These are phyloP conservation scores for Pseudozyma tsukubaensis DNA, from an alignment of 1,284 basidiomycete genomes.

Conservation along the genomic window DNA sequence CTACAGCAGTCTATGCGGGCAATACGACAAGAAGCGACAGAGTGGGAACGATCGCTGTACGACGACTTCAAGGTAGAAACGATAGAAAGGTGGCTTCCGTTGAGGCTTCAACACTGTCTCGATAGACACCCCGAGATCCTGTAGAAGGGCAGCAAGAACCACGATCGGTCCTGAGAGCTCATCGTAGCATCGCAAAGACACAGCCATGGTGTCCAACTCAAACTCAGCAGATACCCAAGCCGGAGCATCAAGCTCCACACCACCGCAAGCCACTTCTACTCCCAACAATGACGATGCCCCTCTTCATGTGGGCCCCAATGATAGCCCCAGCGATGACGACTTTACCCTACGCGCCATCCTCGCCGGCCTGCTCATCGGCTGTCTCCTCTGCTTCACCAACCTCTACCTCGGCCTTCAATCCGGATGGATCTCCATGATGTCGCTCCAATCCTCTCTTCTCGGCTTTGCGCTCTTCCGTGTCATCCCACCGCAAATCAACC, in stretches of 20 bases:
- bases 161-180: too few species aligned
- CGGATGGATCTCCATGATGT: slow-evolving; percentile 89
- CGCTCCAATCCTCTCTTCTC: slow-evolving; percentile 88
- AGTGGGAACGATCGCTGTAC: too few species aligned
- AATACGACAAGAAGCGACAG: too few species aligned
- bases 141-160: too few species aligned
- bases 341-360: slow-evolving; percentile 71
- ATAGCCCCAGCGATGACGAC: slow-evolving; percentile 21
- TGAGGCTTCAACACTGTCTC: too few species aligned
- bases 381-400: slow-evolving; percentile 80
- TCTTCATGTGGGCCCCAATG: background rate
- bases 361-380: slow-evolving; percentile 78
- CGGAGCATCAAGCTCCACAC: background rate
- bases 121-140: too few species aligned
- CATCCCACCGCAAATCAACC: slow-evolving; percentile 68
- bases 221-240: background rate
- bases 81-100: too few species aligned
- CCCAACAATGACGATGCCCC: background rate
- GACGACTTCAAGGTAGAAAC: too few species aligned
- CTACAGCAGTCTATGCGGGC: too few species aligned
- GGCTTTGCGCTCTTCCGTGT: slow-evolving; percentile 85
- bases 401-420: slow-evolving; percentile 82
- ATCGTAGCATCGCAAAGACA: too few species aligned
- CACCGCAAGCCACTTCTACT: background rate
- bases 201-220: slow-evolving; percentile 14